Base-by-base conservation (phyloP, 2,329 filamentous ascomycete species). In the Penicillium sp. region DNA sequence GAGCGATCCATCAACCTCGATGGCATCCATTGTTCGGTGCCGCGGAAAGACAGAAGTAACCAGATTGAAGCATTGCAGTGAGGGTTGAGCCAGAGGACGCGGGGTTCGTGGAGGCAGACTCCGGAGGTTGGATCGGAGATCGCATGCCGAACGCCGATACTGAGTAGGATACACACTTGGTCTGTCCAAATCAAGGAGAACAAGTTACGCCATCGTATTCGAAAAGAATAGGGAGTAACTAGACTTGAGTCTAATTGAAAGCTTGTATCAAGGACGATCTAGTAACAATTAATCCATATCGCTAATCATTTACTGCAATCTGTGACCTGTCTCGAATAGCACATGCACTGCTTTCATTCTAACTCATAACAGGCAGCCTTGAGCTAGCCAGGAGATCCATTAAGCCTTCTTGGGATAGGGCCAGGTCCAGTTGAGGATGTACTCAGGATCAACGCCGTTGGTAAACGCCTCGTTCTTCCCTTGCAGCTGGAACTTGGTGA, bases 361-460 rank as follows among this genome's bases (percentile, higher is more conserved):
- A 14, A 14, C 28, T 35, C n/a, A 17, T 14, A 35, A 28, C 11
- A 11, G 14, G n/a, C 2, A 8, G 25, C 14, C 47, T 35, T 4
- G 10, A 28, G n/a, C n/a, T 20, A 4, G 11, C n/a, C 31, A 47
- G 12, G 28, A 45, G 14, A 15, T 31, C 22, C 10, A 25, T 47
- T 38, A 39, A 38, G 39, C 57, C 42, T 63, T 54, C 35, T 54
- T 66, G 2, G 67, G 48, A 59, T 67, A 82, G 11, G 86, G 82
- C 89, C 89, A 91, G 8, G 75, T 81, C 88, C 88, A 92, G 57
- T 87, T 80, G 54, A 82, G 85, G 68, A 89, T 81, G 70, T 84
- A 82, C 37, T 85, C 78, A 1, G 88, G 88, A 75, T 93, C 90
- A 66, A 90, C 77, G 20, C 90, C 90, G 52, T 82, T 82, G 78